Evolutionary conservation across 2,329 filamentous ascomycete genomes (phyloP).

Genomic region (Exutisphaerella laricina): DNA sequence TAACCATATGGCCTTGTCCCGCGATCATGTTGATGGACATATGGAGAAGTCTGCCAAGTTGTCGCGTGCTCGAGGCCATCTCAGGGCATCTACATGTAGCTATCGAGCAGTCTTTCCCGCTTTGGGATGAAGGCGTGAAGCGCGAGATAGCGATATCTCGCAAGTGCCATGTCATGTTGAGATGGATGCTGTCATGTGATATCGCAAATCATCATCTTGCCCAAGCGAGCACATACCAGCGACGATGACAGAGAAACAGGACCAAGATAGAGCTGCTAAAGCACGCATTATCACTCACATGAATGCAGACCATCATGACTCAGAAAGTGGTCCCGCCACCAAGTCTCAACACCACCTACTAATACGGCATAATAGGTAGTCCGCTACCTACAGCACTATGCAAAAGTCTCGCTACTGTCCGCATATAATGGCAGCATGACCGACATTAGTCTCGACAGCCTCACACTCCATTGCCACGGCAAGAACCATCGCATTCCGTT

Average conservation of each 20-base stretch:
- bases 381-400: slow-evolving; percentile 72
- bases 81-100: no score
- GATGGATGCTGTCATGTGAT: background rate
- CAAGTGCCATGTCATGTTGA: background rate
- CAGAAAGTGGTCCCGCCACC: no score
- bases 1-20: no score
- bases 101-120: no score
- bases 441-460: slow-evolving; percentile 58
- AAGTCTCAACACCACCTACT: no score
- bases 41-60: no score
- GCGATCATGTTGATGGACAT: no score
- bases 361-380: no score
- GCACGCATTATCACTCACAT: slow-evolving; percentile 71
- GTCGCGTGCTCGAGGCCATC: no score
- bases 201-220: background rate
- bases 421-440: slow-evolving; percentile 56
- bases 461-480: slow-evolving; percentile 56
- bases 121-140: no score
- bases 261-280: slow-evolving; percentile 46
- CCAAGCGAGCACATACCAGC: no score
- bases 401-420: slow-evolving; percentile 50
- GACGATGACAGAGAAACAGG: slow-evolving; percentile 21
- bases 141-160: no score
- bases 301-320: slow-evolving; percentile 74
- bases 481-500: slow-evolving; percentile 55